phyloP scores from a whole-genome alignment of 2,329 filamentous ascomycete genomes.

The Cordyceps fumosorosea region DNA sequence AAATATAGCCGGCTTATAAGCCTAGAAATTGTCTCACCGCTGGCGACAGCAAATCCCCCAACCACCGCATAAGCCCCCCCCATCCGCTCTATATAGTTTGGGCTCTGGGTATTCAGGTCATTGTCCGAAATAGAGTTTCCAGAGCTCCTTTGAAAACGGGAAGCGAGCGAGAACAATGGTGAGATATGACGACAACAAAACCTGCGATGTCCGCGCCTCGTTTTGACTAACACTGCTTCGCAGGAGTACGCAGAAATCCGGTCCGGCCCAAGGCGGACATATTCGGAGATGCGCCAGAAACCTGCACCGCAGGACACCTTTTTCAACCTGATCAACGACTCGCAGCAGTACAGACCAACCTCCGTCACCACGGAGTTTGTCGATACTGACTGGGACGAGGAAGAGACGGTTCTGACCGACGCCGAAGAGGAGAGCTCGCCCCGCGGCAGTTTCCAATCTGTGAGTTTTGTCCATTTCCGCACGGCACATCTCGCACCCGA shows the following conservation, averaged over 20 bases:
- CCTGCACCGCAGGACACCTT: conserved; percentile 48
- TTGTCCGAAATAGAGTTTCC: not conserved
- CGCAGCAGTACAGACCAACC: conserved; percentile 47
- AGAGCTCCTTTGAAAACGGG: conserved; percentile 1
- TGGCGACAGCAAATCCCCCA: conserved; percentile 30
- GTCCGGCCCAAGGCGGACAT: conserved; percentile 32
- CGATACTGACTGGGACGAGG: conserved; percentile 67
- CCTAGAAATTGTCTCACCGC: conserved; percentile 24
- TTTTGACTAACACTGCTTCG: not conserved
- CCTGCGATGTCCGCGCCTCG: not conserved
- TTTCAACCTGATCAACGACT: conserved; percentile 50
- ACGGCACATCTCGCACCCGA: not conserved
- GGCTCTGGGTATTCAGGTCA: not conserved
- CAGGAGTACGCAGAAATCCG: conserved; percentile 32
- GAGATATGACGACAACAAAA: conserved; percentile 13
- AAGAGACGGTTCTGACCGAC: conserved; percentile 51
- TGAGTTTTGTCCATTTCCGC: conserved; percentile 36
- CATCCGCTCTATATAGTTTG: not conserved
- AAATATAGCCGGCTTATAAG: conserved; percentile 13
- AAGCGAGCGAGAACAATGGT: conserved; percentile 25
- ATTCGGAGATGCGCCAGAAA: conserved; percentile 48
- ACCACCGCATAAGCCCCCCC: conserved; percentile 1
- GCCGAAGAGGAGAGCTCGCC: conserved; percentile 61
- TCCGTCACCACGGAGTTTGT: conserved; percentile 72
- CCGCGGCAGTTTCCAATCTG: conserved; percentile 63